phyloP scores from a whole-genome alignment of 2,329 filamentous ascomycete genomes.

The Cytospora piceae region DNA sequence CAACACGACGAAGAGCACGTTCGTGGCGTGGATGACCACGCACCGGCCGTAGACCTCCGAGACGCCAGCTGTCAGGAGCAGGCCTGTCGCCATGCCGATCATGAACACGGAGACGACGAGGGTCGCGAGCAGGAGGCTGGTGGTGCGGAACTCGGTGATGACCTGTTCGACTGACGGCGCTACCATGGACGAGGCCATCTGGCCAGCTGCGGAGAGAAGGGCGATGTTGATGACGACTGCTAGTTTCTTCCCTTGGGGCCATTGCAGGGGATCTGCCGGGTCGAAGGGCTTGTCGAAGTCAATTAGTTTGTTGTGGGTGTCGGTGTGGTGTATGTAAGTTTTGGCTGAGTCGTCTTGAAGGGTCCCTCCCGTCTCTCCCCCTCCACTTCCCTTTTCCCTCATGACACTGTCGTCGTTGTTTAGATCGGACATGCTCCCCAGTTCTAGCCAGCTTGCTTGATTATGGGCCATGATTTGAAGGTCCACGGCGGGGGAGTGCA shows the following conservation, averaged over 20 bases:
- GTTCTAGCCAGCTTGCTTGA: neutral
- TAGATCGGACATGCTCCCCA: neutral
- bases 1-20: slow-evolving; percentile 31
- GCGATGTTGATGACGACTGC: slow-evolving; percentile 17
- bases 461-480: neutral
- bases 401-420: neutral
- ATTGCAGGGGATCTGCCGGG: slow-evolving; percentile 8
- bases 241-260: slow-evolving; percentile 4
- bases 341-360: neutral
- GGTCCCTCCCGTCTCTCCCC: neutral
- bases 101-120: slow-evolving; percentile 32
- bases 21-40: slow-evolving; percentile 30
- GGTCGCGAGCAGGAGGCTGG: slow-evolving; percentile 26
- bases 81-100: slow-evolving; percentile 31
- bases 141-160: slow-evolving; percentile 30
- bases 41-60: slow-evolving; percentile 33
- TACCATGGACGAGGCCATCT: slow-evolving; percentile 33
- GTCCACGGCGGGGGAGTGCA: neutral
- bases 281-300: neutral
- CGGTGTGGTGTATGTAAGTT: neutral
- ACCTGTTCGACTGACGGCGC: slow-evolving; percentile 32
- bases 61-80: slow-evolving; percentile 30
- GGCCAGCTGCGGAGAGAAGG: slow-evolving; percentile 15
- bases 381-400: neutral
- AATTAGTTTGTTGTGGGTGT: neutral